Conservation (phyloP, 2,329 filamentous ascomycete species). For the Apiospora malaysiana region DNA sequence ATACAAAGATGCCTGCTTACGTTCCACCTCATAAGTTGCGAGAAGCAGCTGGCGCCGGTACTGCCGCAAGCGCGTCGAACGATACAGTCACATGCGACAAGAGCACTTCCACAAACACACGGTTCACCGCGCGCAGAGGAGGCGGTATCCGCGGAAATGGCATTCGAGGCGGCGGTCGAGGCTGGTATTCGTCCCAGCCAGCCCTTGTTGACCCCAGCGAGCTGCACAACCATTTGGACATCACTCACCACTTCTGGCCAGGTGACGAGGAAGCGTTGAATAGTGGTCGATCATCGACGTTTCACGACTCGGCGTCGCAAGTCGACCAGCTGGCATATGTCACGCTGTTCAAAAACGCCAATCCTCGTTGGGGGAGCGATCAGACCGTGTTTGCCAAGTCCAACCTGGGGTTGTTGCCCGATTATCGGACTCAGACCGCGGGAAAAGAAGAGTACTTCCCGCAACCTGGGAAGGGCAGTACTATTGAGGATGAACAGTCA, state of each 20-base stretch:
- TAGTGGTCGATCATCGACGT: neutral
- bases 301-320: neutral
- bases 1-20: neutral
- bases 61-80: neutral
- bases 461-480: slow-evolving; percentile 22
- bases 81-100: neutral
- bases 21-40: slow-evolving; percentile 4
- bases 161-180: neutral
- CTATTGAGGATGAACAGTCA: too few relatives aligned
- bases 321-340: neutral
- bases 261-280: neutral
- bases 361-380: slow-evolving; percentile 33
- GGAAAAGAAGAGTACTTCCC: neutral
- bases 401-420: slow-evolving; percentile 32
- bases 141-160: neutral
- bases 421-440: slow-evolving; percentile 25
- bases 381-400: slow-evolving; percentile 35
- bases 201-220: neutral
- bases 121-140: neutral
- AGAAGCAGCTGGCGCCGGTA: neutral
- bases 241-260: neutral
- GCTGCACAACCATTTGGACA: neutral
- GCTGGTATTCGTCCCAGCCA: neutral
- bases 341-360: slow-evolving; percentile 22
- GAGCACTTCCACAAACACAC: neutral